A percentile compares a stretch with the other conserved stretches of the same genome.
phyloP scores from a whole-genome alignment of 83 land plant species.

The Thuja plicata region DNA sequence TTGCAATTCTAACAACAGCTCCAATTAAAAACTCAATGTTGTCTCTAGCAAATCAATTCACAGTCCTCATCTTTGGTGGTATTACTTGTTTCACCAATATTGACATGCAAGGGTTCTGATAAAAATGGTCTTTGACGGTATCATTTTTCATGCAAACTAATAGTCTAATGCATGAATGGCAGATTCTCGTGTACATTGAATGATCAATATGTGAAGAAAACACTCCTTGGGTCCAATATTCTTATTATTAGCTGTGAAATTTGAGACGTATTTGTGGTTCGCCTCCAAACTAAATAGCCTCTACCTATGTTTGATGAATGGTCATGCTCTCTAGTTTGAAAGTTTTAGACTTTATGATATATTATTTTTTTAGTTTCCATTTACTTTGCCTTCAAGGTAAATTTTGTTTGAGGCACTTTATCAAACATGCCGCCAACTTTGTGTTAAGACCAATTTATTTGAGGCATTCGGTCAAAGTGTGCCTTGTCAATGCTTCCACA shows the following conservation, averaged over 20 bases:
- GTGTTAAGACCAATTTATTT: no score
- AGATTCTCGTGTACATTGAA: neutral
- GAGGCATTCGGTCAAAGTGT: no score
- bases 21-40: no score
- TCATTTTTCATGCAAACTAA: neutral
- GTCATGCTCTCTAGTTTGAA: no score
- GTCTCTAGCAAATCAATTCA: neutral
- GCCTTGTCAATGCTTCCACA: no score
- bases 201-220: neutral
- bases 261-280: neutral
- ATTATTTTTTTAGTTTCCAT: no score
- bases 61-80: neutral
- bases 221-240: neutral
- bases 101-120: neutral
- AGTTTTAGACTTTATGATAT: no score
- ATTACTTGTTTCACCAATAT: neutral
- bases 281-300: neutral
- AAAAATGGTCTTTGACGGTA: neutral
- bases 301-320: no score
- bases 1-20: no score
- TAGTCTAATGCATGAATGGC: neutral
- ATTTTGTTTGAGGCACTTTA: no score
- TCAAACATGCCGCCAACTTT: no score
- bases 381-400: no score
- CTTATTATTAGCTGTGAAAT: neutral